Evolutionary conservation across 495 filamentous ascomycete species (phyloP).

Genomic region (Penicillium salamii): DNA sequence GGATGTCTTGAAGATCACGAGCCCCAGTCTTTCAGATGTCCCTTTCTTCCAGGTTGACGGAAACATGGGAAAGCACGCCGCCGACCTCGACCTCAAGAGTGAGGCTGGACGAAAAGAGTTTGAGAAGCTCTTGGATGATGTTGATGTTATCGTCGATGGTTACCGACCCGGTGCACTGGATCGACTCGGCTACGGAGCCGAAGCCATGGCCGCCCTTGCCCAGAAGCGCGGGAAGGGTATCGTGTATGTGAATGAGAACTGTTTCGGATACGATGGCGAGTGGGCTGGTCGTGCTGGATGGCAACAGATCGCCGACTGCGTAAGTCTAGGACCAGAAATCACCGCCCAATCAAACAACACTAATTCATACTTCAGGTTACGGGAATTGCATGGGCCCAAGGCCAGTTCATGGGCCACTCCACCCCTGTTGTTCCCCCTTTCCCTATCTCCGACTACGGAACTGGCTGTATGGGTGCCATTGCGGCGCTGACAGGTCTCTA

Average conservation of each 20-base stretch:
- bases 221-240: constrained; percentile 56
- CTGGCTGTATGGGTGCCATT: constrained; percentile 63
- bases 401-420: constrained; percentile 64
- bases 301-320: constrained; percentile 56
- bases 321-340: constrained; percentile 18
- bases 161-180: constrained; percentile 67
- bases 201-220: constrained; percentile 50
- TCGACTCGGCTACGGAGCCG: constrained; percentile 59
- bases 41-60: constrained; percentile 80
- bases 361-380: constrained; percentile 42
- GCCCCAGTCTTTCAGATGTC: constrained; percentile 64
- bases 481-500: constrained; percentile 63
- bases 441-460: constrained; percentile 80
- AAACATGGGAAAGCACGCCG: constrained; percentile 66
- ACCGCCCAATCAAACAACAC: constrained; percentile 27
- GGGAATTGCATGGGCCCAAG: constrained; percentile 72
- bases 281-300: constrained; percentile 51
- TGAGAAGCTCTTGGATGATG: constrained; percentile 55
- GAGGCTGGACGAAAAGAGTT: constrained; percentile 53
- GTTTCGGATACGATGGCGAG: constrained; percentile 59
- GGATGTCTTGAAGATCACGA: constrained; percentile 68
- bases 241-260: constrained; percentile 71
- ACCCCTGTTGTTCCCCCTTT: constrained; percentile 77
- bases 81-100: constrained; percentile 58
- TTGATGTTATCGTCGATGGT: constrained; percentile 62